phyloP scores from a whole-genome alignment of 495 filamentous ascomycete genomes.

The Aspergillus egyptiacus region DNA sequence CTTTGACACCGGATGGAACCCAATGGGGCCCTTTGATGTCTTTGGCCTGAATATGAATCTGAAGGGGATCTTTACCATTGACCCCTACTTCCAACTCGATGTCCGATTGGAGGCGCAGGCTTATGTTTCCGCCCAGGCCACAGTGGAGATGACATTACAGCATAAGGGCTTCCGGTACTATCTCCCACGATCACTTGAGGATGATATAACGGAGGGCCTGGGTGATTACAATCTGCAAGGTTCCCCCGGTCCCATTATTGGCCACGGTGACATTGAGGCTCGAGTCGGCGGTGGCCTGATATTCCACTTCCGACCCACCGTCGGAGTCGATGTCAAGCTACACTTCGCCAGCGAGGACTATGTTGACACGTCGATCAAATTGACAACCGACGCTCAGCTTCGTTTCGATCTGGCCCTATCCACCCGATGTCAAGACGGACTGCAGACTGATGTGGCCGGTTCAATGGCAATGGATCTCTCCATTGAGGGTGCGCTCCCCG shows the following conservation, averaged over 20 bases:
- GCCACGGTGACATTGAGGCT: neutral
- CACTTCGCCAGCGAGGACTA: neutral
- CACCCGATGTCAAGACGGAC: neutral
- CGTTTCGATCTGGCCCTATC: neutral
- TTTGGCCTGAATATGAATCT: neutral
- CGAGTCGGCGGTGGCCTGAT: neutral
- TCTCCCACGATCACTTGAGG: neutral
- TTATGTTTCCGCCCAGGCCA: neutral
- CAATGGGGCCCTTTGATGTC: neutral
- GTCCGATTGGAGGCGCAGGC: neutral
- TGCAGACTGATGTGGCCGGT: neutral
- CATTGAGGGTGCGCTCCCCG: neutral
- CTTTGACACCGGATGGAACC: neutral
- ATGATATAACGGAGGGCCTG: too few relatives aligned
- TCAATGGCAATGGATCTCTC: neutral
- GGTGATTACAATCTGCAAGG: neutral
- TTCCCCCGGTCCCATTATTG: neutral
- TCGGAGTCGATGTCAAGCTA: neutral
- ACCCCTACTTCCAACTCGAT: slow-evolving; percentile 2
- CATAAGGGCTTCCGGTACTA: neutral
- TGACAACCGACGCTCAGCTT: neutral
- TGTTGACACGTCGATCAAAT: neutral
- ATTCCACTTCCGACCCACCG: neutral
- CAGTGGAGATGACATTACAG: neutral
- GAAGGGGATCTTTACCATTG: slow-evolving; percentile 1